Conservation (phyloP, 2,329 filamentous ascomycete species). For the Monosporascus cannonballus region DNA sequence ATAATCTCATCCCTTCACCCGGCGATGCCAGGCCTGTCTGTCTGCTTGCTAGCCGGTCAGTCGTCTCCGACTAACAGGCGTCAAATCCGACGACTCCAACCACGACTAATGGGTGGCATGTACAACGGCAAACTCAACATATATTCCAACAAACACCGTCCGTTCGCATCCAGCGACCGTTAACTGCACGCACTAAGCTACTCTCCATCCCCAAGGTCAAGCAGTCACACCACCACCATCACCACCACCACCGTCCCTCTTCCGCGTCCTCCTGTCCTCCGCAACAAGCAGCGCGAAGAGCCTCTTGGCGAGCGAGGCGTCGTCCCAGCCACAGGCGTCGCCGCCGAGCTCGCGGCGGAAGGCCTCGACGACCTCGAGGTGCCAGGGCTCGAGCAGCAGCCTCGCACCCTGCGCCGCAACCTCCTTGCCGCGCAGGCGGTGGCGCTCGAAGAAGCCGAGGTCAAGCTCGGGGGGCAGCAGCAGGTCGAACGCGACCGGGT, state of each 20-base stretch:
- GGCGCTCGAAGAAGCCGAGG: slow-evolving; percentile 2
- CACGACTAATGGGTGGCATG: no score
- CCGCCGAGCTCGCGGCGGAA: slow-evolving; percentile 41
- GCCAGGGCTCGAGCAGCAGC: slow-evolving; percentile 48
- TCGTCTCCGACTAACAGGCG: no score
- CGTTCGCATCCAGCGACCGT: background rate
- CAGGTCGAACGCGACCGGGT: slow-evolving; percentile 32
- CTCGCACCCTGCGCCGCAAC: slow-evolving; percentile 40
- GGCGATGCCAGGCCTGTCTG: no score
- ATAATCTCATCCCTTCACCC: no score
- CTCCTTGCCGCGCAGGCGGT: slow-evolving; percentile 39
- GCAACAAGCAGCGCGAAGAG: slow-evolving; percentile 48
- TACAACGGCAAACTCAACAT: no score
- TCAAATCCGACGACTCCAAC: no score
- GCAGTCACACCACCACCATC: slow-evolving; percentile 12
- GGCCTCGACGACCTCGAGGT: slow-evolving; percentile 51
- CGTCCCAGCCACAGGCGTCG: slow-evolving; percentile 40
- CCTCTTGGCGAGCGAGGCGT: slow-evolving; percentile 41
- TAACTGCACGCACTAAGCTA: no score
- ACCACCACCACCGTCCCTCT: slow-evolving; percentile 9
- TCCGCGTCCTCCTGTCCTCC: slow-evolving; percentile 33
- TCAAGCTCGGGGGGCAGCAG: slow-evolving; percentile 13
- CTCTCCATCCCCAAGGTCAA: background rate
- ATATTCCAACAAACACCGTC: background rate
- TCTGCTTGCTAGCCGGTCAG: no score